Evolutionary conservation across 495 filamentous ascomycete species (phyloP).

Genomic region (Penicilliopsis zonata): DNA sequence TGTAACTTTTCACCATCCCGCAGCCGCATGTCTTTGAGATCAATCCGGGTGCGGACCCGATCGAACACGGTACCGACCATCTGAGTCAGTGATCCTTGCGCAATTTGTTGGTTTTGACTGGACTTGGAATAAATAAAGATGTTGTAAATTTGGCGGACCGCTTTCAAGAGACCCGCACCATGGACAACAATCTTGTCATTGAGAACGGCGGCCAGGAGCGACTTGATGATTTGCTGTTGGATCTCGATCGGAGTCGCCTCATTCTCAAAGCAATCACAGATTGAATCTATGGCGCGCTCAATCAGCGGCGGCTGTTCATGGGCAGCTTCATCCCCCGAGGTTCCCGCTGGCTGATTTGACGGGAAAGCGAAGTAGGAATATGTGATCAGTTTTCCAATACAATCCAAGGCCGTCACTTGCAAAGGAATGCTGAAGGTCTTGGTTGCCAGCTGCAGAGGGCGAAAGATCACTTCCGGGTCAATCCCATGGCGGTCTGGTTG

Average conservation of each 20-base stretch:
- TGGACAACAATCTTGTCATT: conserved; percentile 99
- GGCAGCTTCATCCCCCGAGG: conserved; percentile 32
- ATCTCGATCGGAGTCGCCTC: conserved; percentile 83
- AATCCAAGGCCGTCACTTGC: conserved; percentile 85
- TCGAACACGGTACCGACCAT: conserved; percentile 99
- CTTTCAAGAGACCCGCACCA: conserved; percentile 91
- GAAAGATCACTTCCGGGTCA: conserved; percentile 84
- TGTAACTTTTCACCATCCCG: conserved; percentile 29
- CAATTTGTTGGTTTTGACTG: conserved; percentile 86
- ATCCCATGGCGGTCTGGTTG: conserved; percentile 53
- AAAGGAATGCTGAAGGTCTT: conserved; percentile 72
- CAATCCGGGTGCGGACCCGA: conserved; percentile 73
- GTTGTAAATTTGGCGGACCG: conserved; percentile 97
- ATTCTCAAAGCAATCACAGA: conserved; percentile 97
- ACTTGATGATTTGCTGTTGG: conserved; percentile 96
- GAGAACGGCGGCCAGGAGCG: conserved; percentile 82
- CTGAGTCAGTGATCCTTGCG: conserved; percentile 91
- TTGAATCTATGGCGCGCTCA: conserved; percentile 95
- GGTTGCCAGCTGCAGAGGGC: conserved; percentile 78
- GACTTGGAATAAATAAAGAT: conserved; percentile 92
- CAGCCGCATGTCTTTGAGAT: conserved; percentile 66
- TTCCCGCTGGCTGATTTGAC: conserved; percentile 23
- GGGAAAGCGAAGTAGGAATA: conserved; percentile 93
- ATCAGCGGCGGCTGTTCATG: conserved; percentile 56
- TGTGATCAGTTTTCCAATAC: conserved; percentile 96